Base-by-base conservation (phyloP, 768 basidiomycete genomes). In the Phlebiopsis flavidoalba region DNA sequence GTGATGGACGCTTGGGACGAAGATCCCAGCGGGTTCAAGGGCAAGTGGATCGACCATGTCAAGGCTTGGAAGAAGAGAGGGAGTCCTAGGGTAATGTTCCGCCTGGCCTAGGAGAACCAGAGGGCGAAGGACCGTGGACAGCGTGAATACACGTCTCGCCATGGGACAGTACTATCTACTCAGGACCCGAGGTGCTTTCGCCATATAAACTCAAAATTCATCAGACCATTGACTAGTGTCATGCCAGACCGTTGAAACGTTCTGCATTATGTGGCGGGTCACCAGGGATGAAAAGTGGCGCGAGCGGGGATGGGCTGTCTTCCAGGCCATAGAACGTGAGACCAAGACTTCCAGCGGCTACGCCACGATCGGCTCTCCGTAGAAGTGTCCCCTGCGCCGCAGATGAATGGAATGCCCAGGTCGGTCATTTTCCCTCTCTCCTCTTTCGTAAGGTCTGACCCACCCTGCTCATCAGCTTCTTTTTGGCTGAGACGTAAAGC, bases 271-370 rank as follows among this genome's bases (percentile, higher is more conserved):
- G 58, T 93, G 86, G 84, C 81, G 83, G 50, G 79, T 82, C 6
- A 93, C 91, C 1, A 83, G 86, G 0, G 82, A 93, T 65, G 68
- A 68, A 47, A 80, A 75, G 60, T 93, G 91, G 91, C 77, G 91
- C 62, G 79, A 84, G 51, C 80, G 84, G 47, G 90, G 86, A 0
- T 91, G 89, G 88, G 71, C 71, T 31, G 82, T 92, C 24, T 93
- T 89, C 65, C 74, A 87, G 64, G 83, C 87, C 6, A 81, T 93
- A 14, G 80, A 88, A 70, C 77, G 74, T 47, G 76, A 85, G 62
- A 77, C 86, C 14, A 84, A 79, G 70, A 87, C 83, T 2, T 61
- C 74, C 2, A 76, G 70, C 53, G 89, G 88, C 21, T 92, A 89
- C 66, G 82, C 88, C 1, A 84, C 73, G 60, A 70, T 90, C 49